Percentiles rank a stretch among this genome's conserved stretches.
phyloP scores from a whole-genome alignment of 2,329 filamentous ascomycete species.

The Colletotrichum noveboracense region DNA sequence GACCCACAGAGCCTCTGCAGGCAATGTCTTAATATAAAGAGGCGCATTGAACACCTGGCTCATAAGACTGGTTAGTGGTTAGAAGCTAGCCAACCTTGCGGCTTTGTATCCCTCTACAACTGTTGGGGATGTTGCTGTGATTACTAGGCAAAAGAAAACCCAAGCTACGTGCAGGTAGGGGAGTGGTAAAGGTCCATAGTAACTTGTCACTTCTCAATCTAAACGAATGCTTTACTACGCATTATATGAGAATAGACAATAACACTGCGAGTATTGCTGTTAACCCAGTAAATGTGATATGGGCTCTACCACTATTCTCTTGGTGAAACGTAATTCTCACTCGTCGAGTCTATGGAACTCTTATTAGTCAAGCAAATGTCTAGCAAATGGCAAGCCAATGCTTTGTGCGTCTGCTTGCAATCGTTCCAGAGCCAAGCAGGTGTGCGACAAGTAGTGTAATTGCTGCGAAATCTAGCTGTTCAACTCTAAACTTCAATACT shows the following conservation, averaged over 20 bases:
- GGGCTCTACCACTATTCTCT: neutral
- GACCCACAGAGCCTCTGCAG: neutral
- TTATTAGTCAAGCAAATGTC: neutral
- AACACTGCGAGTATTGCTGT: neutral
- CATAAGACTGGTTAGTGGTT: neutral
- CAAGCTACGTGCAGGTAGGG: neutral
- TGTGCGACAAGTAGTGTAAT: neutral
- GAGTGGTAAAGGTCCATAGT: neutral
- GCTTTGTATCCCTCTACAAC: neutral
- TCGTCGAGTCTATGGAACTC: neutral
- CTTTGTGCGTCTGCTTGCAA: neutral
- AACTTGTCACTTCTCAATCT: neutral
- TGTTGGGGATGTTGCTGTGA: neutral
- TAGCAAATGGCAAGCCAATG: neutral
- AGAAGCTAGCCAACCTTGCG: neutral
- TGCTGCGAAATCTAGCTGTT: neutral
- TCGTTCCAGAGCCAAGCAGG: neutral
- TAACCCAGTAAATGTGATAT: neutral
- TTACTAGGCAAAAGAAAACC: neutral
- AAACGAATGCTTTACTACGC: neutral
- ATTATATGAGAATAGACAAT: neutral
- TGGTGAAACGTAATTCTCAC: neutral
- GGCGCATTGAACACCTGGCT: neutral
- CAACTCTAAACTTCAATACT: neutral
- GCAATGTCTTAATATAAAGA: fast-evolving